Evolutionary conservation across 2,329 filamentous ascomycete species (phyloP).

Genomic region (Penicillium sp.): DNA sequence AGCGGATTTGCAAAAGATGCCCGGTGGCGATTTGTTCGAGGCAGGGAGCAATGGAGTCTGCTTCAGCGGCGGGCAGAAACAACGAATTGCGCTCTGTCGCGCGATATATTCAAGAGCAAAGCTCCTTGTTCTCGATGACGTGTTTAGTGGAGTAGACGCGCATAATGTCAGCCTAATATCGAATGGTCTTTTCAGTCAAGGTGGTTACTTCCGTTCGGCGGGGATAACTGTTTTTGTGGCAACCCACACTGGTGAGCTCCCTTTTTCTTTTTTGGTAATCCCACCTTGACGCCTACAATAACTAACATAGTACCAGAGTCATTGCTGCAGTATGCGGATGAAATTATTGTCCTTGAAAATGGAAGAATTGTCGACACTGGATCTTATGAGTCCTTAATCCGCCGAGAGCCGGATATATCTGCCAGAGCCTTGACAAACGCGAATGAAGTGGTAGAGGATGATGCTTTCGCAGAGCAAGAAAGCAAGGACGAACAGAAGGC

Average conservation of each 20-base stretch:
- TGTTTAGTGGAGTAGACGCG: not conserved
- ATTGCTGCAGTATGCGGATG: not conserved
- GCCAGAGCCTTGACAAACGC: no score
- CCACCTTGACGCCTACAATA: no score
- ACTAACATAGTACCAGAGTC: not conserved
- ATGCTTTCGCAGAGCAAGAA: no score
- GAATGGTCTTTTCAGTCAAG: not conserved
- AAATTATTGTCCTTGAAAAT: not conserved
- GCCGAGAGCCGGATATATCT: no score
- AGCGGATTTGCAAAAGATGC: not conserved
- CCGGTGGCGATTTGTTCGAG: not conserved
- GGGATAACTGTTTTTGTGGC: not conserved
- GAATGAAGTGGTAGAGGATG: no score
- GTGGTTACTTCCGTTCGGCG: not conserved
- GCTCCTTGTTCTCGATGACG: not conserved
- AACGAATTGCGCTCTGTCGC: not conserved
- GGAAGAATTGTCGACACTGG: no score
- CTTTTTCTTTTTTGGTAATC: no score
- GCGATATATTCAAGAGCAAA: not conserved
- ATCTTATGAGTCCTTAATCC: no score
- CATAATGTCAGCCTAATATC: not conserved
- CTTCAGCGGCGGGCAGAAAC: not conserved
- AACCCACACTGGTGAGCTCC: not conserved
- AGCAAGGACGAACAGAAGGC: no score
- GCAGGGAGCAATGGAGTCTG: not conserved